These are phyloP conservation scores for Paspalum vaginatum DNA, from an alignment of 176 grass and related monocot genomes.

Conservation along the genomic window DNA sequence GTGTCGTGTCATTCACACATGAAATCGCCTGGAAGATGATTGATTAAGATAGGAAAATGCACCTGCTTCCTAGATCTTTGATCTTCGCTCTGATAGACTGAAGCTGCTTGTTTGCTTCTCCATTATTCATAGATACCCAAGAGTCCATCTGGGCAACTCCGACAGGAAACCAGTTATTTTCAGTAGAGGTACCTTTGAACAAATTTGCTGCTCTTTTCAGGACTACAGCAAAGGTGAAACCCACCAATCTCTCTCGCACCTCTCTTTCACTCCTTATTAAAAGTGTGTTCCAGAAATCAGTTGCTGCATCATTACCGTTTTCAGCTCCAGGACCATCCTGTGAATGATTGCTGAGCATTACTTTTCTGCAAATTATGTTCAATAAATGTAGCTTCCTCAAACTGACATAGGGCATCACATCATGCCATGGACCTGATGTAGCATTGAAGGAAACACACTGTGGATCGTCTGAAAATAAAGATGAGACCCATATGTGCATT, in stretches of 20 bases:
- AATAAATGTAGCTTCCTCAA: constrained; percentile 71
- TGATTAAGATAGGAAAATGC: constrained; percentile 1
- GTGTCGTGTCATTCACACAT: neutral
- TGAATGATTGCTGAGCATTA: constrained; percentile 44
- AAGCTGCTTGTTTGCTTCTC: constrained; percentile 43
- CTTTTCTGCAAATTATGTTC: constrained; percentile 76
- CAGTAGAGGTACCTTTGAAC: constrained; percentile 23
- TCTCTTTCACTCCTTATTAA: constrained; percentile 73
- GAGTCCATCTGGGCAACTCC: constrained; percentile 73
- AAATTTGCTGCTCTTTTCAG: constrained; percentile 33
- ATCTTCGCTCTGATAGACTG: constrained; percentile 57
- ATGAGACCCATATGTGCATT: constrained; percentile 59
- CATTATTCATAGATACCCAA: constrained; percentile 58
- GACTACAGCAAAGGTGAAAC: constrained; percentile 65
- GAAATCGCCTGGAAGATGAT: neutral
- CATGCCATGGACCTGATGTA: constrained; percentile 22
- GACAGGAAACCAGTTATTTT: constrained; percentile 50
- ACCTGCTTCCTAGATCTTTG: constrained; percentile 62
- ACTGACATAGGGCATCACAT: constrained; percentile 50
- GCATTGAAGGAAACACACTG: constrained; percentile 43
- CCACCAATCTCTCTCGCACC: constrained; percentile 60
- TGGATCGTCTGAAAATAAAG: constrained; percentile 49
- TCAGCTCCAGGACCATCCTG: constrained; percentile 17
- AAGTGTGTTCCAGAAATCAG: constrained; percentile 65
- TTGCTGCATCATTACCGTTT: constrained; percentile 21